These are phyloP conservation scores for Entrophospora sp. DNA, from an alignment of 192 early-diverging fungal species.

Conservation along the genomic window DNA sequence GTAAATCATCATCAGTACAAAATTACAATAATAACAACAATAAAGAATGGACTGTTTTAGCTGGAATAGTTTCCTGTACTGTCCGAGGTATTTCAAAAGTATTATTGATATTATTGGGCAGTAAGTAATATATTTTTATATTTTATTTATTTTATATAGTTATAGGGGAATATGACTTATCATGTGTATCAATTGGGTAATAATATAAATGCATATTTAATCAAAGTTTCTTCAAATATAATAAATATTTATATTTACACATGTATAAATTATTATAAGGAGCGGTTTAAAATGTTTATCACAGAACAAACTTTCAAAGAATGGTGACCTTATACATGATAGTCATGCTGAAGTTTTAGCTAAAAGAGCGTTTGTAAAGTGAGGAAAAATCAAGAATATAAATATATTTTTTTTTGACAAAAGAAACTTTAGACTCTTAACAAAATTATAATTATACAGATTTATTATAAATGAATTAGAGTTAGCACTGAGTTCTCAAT, in stretches of 20 bases:
- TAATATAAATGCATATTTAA: constrained; percentile 5
- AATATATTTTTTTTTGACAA: background rate
- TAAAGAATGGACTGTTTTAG: constrained; percentile 79
- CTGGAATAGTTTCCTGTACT: constrained; percentile 52
- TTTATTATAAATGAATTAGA: constrained; percentile 13
- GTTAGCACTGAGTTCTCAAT: constrained; percentile 23
- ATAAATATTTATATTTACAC: background rate
- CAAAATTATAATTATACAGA: background rate
- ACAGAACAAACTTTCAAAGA: constrained; percentile 40
- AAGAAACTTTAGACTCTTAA: background rate
- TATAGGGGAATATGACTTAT: constrained; percentile 20
- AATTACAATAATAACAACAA: too few species aligned
- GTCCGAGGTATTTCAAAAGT: background rate
- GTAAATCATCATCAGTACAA: constrained; percentile 21
- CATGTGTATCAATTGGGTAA: constrained; percentile 43
- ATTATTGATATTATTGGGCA: background rate
- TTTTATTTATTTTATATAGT: background rate
- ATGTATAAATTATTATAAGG: constrained; percentile 26
- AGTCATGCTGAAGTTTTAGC: constrained; percentile 86
- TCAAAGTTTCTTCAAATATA: background rate
- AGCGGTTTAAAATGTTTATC: constrained; percentile 83
- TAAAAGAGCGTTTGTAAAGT: constrained; percentile 66
- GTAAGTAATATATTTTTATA: constrained; percentile 9
- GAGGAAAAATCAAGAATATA: background rate
- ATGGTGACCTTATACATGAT: constrained; percentile 69